A percentile compares a stretch with the other conserved stretches of the same genome.
phyloP scores from a whole-genome alignment of 352 stramenopile species.

The Phytophthora brassicae region DNA sequence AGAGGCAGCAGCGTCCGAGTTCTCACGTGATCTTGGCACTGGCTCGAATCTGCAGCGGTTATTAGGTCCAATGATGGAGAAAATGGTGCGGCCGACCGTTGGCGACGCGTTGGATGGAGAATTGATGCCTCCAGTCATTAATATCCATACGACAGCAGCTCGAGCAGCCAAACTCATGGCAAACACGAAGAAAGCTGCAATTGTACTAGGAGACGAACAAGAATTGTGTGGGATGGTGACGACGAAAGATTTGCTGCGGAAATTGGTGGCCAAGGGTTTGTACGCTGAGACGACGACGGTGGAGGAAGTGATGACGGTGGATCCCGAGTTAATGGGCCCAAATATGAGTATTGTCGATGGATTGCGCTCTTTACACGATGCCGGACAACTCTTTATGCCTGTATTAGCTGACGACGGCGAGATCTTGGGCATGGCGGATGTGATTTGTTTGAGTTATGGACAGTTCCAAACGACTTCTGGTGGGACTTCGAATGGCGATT shows the following conservation, averaged over 20 bases:
- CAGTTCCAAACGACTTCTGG: slow-evolving; percentile 85
- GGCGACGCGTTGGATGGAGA: slow-evolving; percentile 80
- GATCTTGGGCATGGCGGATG: slow-evolving; percentile 86
- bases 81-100: slow-evolving; percentile 88
- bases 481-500: slow-evolving; percentile 73
- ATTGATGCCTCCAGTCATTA: slow-evolving; percentile 74
- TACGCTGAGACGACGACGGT: slow-evolving; percentile 75
- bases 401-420: slow-evolving; percentile 77
- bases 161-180: slow-evolving; percentile 86
- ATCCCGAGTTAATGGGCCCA: slow-evolving; percentile 74
- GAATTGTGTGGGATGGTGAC: slow-evolving; percentile 86
- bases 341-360: slow-evolving; percentile 83
- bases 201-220: slow-evolving; percentile 66
- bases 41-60: slow-evolving; percentile 72
- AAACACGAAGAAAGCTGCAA: slow-evolving; percentile 80
- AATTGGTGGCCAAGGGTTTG: slow-evolving; percentile 82
- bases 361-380: slow-evolving; percentile 84
- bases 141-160: slow-evolving; percentile 67
- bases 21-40: slow-evolving; percentile 74
- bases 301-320: slow-evolving; percentile 85
- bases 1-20: slow-evolving; percentile 74
- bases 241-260: slow-evolving; percentile 84
- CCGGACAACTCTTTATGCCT: slow-evolving; percentile 83
- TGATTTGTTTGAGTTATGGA: slow-evolving; percentile 86
- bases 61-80: slow-evolving; percentile 87